Conservation (phyloP, 306 rosid species). For the cucumber (Cucumis sativus) region Cucumber_9930_V3 NC_026657.2:7755501-7756000, state of each 20-base stretch:
- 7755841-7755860: slow-evolving; percentile 47
- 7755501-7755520: not conserved
- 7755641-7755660: slow-evolving; percentile 51
- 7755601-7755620: slow-evolving; percentile 21
- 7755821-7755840: slow-evolving; percentile 68
- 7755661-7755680: slow-evolving; percentile 61
- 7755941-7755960: not conserved
- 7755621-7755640: slow-evolving; percentile 18
- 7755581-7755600: slow-evolving; percentile 21
- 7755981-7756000: not conserved
- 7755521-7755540: slow-evolving; percentile 29
- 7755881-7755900: not conserved
- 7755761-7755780: slow-evolving; percentile 62
- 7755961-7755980: not conserved
- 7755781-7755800: slow-evolving; percentile 62
- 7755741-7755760: slow-evolving; percentile 98
- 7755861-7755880: not conserved
- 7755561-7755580: slow-evolving; percentile 51
- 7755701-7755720: slow-evolving; percentile 81
- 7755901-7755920: not conserved
- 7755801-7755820: slow-evolving; percentile 67
- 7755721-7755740: slow-evolving; percentile 83
- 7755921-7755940: not conserved
- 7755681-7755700: slow-evolving; percentile 82
- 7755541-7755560: slow-evolving; percentile 52